Percentiles rank a stretch among this genome's conserved stretches.
These are phyloP conservation scores for Cryphonectria radicalis DNA, from an alignment of 2,329 filamentous ascomycete genomes.

Conservation along the genomic window DNA sequence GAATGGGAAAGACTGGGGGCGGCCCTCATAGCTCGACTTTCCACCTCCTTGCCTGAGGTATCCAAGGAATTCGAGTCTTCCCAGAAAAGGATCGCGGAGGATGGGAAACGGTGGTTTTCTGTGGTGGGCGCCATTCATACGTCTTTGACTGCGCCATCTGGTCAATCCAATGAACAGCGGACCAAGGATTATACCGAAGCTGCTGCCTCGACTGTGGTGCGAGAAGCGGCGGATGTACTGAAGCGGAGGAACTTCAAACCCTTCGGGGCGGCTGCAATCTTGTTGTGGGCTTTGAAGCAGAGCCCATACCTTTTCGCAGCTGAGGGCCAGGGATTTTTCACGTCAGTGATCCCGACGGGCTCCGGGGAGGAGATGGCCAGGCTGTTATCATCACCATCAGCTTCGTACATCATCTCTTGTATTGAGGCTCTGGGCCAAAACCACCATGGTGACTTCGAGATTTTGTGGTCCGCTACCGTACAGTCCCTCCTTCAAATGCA, in stretches of 20 bases:
- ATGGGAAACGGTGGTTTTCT: slow-evolving; percentile 70
- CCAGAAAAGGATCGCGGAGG: slow-evolving; percentile 68
- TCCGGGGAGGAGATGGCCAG: slow-evolving; percentile 58
- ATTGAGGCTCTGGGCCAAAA: slow-evolving; percentile 59
- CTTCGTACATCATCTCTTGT: slow-evolving; percentile 66
- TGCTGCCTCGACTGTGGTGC: slow-evolving; percentile 42
- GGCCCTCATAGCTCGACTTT: slow-evolving; percentile 67
- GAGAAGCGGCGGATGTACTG: slow-evolving; percentile 47
- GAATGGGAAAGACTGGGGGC: slow-evolving; percentile 68
- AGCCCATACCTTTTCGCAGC: slow-evolving; percentile 48
- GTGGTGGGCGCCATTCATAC: slow-evolving; percentile 54
- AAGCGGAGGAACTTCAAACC: slow-evolving; percentile 59
- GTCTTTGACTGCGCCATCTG: slow-evolving; percentile 31
- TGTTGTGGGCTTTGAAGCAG: slow-evolving; percentile 47
- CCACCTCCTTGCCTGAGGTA: slow-evolving; percentile 78
- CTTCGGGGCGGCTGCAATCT: slow-evolving; percentile 55
- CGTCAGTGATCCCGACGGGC: slow-evolving; percentile 52
- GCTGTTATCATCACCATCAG: slow-evolving; percentile 71
- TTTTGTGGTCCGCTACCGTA: slow-evolving; percentile 52
- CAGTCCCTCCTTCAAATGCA: slow-evolving; percentile 44
- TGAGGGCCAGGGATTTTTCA: slow-evolving; percentile 41
- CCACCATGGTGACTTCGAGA: slow-evolving; percentile 43
- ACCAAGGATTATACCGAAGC: slow-evolving; percentile 37
- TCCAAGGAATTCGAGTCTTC: slow-evolving; percentile 77
- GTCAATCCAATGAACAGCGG: slow-evolving; percentile 26